Conservation (phyloP, 2,329 filamentous ascomycete species). For the Claviceps pazoutovae region DNA sequence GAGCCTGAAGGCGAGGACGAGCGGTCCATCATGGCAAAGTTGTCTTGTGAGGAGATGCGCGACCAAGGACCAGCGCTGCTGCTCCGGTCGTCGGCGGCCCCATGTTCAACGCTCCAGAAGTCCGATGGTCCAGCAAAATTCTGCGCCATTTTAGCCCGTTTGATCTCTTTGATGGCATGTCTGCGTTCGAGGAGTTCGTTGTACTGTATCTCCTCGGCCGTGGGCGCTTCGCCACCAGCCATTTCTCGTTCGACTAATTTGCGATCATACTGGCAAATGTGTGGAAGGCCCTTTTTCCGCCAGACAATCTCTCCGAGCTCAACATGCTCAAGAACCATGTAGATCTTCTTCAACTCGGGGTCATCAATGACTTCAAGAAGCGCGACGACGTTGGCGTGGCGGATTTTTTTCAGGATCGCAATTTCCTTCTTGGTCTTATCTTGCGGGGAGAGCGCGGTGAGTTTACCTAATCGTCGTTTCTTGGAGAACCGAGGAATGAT, state of each 20-base stretch:
- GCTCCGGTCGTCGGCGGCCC: constrained; percentile 40
- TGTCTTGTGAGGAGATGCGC: constrained; percentile 28
- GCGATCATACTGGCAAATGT: constrained; percentile 73
- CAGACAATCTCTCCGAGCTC: constrained; percentile 89
- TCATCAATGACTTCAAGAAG: constrained; percentile 96
- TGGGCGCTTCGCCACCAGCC: constrained; percentile 43
- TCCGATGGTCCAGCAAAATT: constrained; percentile 41
- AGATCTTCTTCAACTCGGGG: constrained; percentile 91
- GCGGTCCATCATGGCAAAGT: constrained; percentile 23
- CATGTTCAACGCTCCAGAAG: constrained; percentile 77
- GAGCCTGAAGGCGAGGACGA: constrained; percentile 25
- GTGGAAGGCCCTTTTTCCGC: constrained; percentile 75
- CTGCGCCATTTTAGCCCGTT: constrained; percentile 39
- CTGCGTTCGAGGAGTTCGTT: constrained; percentile 45
- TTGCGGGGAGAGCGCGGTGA: constrained; percentile 48
- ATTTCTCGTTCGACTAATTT: constrained; percentile 63
- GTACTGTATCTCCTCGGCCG: constrained; percentile 46
- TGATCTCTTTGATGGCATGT: constrained; percentile 41
- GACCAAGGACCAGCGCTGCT: constrained; percentile 26
- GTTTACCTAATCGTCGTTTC: constrained; percentile 77
- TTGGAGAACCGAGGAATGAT: constrained; percentile 95
- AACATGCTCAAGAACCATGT: constrained; percentile 92
- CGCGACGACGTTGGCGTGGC: constrained; percentile 92
- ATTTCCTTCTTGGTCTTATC: constrained; percentile 92
- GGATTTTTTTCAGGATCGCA: constrained; percentile 94